Base-by-base conservation (phyloP, 345 rosid genomes). In the Murraya paniculata region DNA sequence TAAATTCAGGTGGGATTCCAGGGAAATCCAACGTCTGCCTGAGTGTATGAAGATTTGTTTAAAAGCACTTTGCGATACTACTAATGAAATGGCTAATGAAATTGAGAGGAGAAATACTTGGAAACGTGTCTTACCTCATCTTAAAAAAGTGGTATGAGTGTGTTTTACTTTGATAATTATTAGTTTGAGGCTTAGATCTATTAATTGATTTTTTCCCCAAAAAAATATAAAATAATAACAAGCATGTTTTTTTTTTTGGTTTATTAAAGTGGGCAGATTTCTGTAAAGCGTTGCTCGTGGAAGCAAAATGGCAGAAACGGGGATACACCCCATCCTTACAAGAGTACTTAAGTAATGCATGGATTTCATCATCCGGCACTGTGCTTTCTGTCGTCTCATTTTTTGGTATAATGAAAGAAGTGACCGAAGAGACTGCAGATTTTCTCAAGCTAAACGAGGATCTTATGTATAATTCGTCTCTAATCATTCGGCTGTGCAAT, bases 31-130 rank as follows among this genome's bases (percentile, higher is more conserved):
- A 22, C 30, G 66, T 5, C 77, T 87, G 24, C 91, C 91, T 3
- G 83, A 83, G 68, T 80, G 86, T n/a, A 85, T 90, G 90, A 86
- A 79, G 78, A 48, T 77, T 31, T 87, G 88, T 74, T 84, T 90
- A 58, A 77, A 64, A 73, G 84, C 85, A 9, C 86, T 90, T 2
- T 6, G 56, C 4, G 79, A 81, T 13, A 75, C 81, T 10, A 79
- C 81, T 5, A 45, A 71, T 25, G 88, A 90, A 56, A 86, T 62
- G 7, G 86, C 90, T 53, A 4, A 30, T n/a, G 90, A 88, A 58
- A 81, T 88, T 45, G 78, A 81, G 27, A 74, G 41, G 10, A 82
- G 77, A 33, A 83, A 78, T 9, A 83, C 81, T 8, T 67, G 81
- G 82, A n/a, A 68, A 7, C 64, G 21, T 30, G 81, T 76, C 14